phyloP scores from a whole-genome alignment of 2,329 filamentous ascomycete species.

The Colletotrichum graminicola region DNA sequence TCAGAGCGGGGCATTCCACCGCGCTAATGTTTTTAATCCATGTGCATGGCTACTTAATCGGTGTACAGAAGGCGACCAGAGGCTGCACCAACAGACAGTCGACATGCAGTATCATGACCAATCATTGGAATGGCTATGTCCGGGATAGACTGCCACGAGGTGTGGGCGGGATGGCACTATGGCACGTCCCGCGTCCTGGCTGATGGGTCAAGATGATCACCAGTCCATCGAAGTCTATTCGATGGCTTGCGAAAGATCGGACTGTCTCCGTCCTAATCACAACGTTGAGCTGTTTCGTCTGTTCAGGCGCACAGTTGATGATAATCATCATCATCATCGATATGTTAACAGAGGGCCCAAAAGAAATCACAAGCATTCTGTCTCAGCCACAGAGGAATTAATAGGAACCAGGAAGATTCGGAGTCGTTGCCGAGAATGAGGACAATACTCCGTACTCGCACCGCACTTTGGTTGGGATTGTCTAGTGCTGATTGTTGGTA shows the following conservation, averaged over 20 bases:
- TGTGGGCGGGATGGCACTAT: conserved; percentile 20
- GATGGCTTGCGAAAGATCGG: neutral
- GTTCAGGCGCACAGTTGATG: neutral
- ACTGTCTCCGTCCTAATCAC: no score
- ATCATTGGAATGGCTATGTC: conserved; percentile 11
- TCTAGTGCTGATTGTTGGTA: conserved; percentile 21
- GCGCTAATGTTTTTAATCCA: no score
- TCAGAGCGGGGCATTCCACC: no score
- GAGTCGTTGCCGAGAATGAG: neutral
- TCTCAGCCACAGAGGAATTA: neutral
- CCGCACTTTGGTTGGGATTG: neutral
- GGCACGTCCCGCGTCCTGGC: neutral
- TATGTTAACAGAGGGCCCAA: neutral
- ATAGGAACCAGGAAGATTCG: neutral
- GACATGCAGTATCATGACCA: neutral
- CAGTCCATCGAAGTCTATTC: neutral
- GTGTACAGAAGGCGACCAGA: conserved; percentile 1
- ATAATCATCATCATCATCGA: neutral
- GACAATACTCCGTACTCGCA: neutral
- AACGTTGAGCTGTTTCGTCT: neutral
- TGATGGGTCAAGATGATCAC: neutral
- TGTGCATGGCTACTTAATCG: no score
- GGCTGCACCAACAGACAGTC: neutral
- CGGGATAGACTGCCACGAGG: conserved; percentile 6
- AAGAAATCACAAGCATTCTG: neutral